These are phyloP conservation scores for Fusarium sp. DNA, from an alignment of 2,329 filamentous ascomycete species.

Conservation along the genomic window DNA sequence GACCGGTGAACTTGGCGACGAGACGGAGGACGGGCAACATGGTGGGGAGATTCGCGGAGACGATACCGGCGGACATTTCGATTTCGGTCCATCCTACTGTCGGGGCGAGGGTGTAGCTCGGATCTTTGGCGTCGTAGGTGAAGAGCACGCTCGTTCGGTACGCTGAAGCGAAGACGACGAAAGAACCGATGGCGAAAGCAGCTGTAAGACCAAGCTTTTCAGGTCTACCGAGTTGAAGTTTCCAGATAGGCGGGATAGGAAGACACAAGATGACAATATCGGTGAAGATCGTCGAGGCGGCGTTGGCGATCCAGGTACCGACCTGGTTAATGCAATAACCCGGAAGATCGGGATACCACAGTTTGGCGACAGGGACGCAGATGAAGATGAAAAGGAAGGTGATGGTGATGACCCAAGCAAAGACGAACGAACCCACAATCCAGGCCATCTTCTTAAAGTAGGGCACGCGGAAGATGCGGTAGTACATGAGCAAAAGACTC, in stretches of 20 bases:
- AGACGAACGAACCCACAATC: constrained; percentile 55
- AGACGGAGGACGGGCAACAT: constrained; percentile 58
- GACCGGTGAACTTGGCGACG: constrained; percentile 54
- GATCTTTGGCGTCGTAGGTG: constrained; percentile 53
- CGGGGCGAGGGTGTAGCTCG: constrained; percentile 59
- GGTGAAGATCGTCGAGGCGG: constrained; percentile 58
- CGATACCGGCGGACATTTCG: constrained; percentile 62
- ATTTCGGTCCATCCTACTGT: constrained; percentile 61
- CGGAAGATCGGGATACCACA: constrained; percentile 58
- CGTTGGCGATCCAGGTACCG: constrained; percentile 62
- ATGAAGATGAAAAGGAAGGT: constrained; percentile 64
- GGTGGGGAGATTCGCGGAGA: constrained; percentile 65
- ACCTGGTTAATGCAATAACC: constrained; percentile 62
- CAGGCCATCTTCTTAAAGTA: constrained; percentile 57
- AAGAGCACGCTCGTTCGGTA: constrained; percentile 62
- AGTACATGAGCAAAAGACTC: constrained; percentile 63
- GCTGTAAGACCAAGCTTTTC: constrained; percentile 58
- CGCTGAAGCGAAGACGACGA: constrained; percentile 61
- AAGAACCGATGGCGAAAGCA: constrained; percentile 58
- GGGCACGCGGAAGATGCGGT: constrained; percentile 60
- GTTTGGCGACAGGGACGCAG: constrained; percentile 61
- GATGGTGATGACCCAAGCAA: constrained; percentile 60
- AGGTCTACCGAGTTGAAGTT: constrained; percentile 53
- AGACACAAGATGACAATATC: constrained; percentile 59
- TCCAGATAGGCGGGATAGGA: constrained; percentile 59